Evolutionary conservation across 169 alveolate species (phyloP), one percentile per base, ranked within the genome.

Genomic region (Eimeria acervulina): DNA sequence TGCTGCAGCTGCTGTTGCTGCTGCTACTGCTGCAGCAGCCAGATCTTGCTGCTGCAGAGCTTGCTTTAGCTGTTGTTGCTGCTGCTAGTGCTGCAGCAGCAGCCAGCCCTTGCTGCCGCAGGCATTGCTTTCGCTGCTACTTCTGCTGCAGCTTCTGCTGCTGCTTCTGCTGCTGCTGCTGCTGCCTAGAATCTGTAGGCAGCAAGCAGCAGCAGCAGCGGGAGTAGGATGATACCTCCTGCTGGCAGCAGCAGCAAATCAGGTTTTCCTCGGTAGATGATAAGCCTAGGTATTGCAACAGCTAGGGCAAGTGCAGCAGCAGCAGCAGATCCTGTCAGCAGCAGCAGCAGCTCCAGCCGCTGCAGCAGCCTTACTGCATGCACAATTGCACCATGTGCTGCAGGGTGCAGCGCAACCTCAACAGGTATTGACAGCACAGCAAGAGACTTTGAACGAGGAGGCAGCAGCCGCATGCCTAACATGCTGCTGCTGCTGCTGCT

Each of bases 341-440:
- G 59, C 59, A 51, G 59, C 59, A 51, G 59, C 59, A 51, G 59
- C 2, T 51, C 59, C 59, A 51, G 59, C 59, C 59, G 59, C 59
- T 51, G 59, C 0, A 51, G 59, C 59, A 51, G 59, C 59, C 15
- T 51, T 28, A 36, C 42, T 42, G 89, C 89, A 78, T 78, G 89
- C 89, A 78, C 1, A 12, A 78, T 12, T 5, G 63, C 66, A 8
- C 89, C 89, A 40, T 78, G 89, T 7, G 89, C 89, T 78, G 89
- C 89, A 7, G 89, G 89, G 31, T 78, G 89, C 12, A 78, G 89
- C 1, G 89, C 89, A 31, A 78, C 89, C 61, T 78, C 89, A 4
- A 78, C 89, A 28, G 89, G 89, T 17, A 78, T 40, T 12, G 89
- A 78, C 28, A 78, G 63, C 4, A 78, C 89, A 19, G 89, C 89